Conservation (phyloP, 2,329 filamentous ascomycete species). For the Exophiala dermatitidis region DNA sequence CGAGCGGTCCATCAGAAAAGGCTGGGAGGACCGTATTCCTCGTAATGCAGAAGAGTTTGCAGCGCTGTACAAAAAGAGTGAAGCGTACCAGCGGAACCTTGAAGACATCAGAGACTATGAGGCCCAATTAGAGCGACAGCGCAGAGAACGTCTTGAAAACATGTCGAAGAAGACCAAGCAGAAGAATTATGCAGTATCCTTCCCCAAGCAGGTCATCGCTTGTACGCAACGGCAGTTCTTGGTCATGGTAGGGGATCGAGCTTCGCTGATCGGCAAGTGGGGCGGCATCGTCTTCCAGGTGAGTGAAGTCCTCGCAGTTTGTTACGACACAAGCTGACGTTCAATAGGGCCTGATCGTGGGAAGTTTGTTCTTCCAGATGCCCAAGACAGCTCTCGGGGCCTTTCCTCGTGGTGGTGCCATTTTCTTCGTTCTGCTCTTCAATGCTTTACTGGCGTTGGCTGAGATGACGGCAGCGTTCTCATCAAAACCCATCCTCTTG, state of each 20-base stretch:
- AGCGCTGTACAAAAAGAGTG: slow-evolving; percentile 44
- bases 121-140: slow-evolving; percentile 37
- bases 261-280: slow-evolving; percentile 47
- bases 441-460: slow-evolving; percentile 56
- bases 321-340: background rate
- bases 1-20: slow-evolving; percentile 50
- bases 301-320: background rate
- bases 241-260: slow-evolving; percentile 49
- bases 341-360: slow-evolving; percentile 38
- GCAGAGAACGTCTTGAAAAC: slow-evolving; percentile 36
- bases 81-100: slow-evolving; percentile 38
- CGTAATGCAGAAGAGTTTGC: slow-evolving; percentile 51
- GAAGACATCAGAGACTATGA: slow-evolving; percentile 51
- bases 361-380: slow-evolving; percentile 49
- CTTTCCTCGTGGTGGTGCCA: slow-evolving; percentile 54
- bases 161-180: slow-evolving; percentile 36
- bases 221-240: slow-evolving; percentile 50
- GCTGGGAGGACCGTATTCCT: slow-evolving; percentile 52
- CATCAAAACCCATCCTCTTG: slow-evolving; percentile 56
- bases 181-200: slow-evolving; percentile 49
- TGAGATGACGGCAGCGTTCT: slow-evolving; percentile 55
- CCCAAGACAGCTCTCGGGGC: slow-evolving; percentile 48
- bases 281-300: slow-evolving; percentile 39
- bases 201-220: slow-evolving; percentile 45
- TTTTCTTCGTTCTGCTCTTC: slow-evolving; percentile 58